Evolutionary conservation across 352 stramenopile genomes (phyloP).

Genomic region (Pythium vanterpoolii): DNA sequence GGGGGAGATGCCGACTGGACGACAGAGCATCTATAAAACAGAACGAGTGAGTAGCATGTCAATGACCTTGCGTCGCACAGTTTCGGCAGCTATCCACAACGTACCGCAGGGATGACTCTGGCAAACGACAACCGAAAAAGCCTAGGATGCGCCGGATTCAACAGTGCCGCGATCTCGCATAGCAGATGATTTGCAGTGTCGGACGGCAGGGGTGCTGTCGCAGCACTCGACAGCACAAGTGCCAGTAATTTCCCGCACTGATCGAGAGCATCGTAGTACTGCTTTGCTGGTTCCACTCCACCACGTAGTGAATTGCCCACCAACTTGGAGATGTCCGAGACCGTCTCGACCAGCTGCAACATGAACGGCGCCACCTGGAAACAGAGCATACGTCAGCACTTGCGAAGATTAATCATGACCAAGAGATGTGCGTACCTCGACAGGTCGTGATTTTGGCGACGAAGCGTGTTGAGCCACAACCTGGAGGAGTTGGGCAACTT

Average conservation of each 20-base stretch:
- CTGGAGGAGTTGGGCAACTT: conserved; percentile 10
- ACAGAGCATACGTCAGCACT: not conserved
- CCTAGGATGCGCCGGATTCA: not conserved
- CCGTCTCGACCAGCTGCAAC: conserved; percentile 3
- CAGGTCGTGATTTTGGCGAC: not conserved
- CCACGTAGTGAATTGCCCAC: not conserved
- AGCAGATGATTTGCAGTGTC: not conserved
- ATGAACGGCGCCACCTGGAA: conserved; percentile 4
- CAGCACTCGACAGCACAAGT: not conserved
- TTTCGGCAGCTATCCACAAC: not conserved
- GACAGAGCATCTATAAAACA: conserved; percentile 7
- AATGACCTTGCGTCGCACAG: not conserved
- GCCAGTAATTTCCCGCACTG: conserved; percentile 8
- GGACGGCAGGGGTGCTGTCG: not conserved
- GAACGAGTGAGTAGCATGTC: not conserved
- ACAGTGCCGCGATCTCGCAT: not conserved
- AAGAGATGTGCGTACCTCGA: not conserved
- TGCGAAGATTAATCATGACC: not conserved
- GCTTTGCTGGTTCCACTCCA: not conserved
- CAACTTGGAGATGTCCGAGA: not conserved
- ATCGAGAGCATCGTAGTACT: conserved; percentile 4
- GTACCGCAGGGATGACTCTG: conserved; percentile 9
- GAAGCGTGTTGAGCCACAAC: not conserved
- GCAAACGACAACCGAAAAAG: conserved; percentile 14
- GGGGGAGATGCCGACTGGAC: not conserved